Evolutionary conservation across 768 basidiomycete species (phyloP).

Genomic region (Boletus patriciae): DNA sequence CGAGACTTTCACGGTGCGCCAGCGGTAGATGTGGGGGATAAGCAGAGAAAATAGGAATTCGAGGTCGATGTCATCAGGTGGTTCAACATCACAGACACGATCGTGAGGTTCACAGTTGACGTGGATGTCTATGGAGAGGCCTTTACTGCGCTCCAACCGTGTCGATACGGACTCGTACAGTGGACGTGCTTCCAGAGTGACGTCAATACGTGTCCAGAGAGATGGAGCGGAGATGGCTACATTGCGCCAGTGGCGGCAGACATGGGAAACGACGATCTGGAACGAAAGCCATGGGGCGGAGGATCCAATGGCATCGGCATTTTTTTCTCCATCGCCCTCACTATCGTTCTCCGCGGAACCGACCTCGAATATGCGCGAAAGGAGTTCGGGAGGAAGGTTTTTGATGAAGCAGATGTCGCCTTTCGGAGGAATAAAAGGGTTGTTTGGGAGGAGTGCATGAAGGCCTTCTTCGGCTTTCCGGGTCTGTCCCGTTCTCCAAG

Average conservation of each 20-base stretch:
- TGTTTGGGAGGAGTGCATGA: constrained; percentile 38
- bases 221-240: constrained; percentile 50
- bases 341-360: constrained; percentile 40
- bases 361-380: constrained; percentile 53
- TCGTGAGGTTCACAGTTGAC: constrained; percentile 45
- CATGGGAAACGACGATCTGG: constrained; percentile 32
- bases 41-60: constrained; percentile 37
- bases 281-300: constrained; percentile 35
- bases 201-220: constrained; percentile 52
- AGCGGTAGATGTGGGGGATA: constrained; percentile 52
- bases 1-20: constrained; percentile 50
- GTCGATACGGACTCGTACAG: constrained; percentile 45
- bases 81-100: constrained; percentile 7
- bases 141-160: constrained; percentile 56
- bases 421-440: constrained; percentile 48
- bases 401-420: constrained; percentile 48
- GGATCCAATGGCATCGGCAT: constrained; percentile 3
- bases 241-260: constrained; percentile 51
- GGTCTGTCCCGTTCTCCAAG: constrained; percentile 5
- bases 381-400: constrained; percentile 54
- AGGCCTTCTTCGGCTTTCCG: not conserved
- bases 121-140: constrained; percentile 51
- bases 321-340: constrained; percentile 17
- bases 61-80: constrained; percentile 25
- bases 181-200: constrained; percentile 30